Evolutionary conservation across 768 basidiomycete species (phyloP).

Genomic region (Auricularia heimuer): DNA sequence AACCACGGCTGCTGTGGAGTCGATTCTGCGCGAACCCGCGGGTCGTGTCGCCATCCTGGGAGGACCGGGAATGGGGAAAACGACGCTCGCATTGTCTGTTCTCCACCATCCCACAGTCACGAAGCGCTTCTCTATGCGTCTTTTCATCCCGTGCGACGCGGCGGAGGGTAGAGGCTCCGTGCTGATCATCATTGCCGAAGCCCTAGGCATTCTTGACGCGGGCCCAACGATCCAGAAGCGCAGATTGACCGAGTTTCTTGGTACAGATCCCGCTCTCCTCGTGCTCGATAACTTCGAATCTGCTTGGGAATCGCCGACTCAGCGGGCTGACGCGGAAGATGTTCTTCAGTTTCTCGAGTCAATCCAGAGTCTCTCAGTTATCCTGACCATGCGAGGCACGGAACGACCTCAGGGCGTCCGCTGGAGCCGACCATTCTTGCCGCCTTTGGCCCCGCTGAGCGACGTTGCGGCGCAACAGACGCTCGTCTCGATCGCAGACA

Average conservation of each 20-base stretch:
- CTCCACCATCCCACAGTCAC: constrained; percentile 17
- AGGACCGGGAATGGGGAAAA: constrained; percentile 32
- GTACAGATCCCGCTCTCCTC: constrained; percentile 11
- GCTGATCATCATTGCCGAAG: not conserved
- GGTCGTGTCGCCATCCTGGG: constrained; percentile 14
- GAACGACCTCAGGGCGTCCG: not conserved
- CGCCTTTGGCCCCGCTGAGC: not conserved
- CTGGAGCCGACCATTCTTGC: not conserved
- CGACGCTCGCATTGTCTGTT: constrained; percentile 27
- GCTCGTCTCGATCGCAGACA: not conserved
- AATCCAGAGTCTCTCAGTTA: not conserved
- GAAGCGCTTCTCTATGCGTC: constrained; percentile 15
- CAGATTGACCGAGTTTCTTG: not conserved
- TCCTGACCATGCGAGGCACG: not conserved
- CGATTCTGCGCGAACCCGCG: not conserved
- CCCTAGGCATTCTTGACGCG: not conserved
- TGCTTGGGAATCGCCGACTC: not conserved
- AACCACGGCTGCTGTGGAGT: not conserved
- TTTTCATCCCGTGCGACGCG: constrained; percentile 27
- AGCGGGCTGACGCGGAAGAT: not conserved
- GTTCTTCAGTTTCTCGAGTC: not conserved
- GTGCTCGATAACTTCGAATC: not conserved
- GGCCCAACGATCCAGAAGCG: not conserved
- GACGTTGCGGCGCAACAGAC: not conserved
- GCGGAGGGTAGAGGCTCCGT: not conserved